Evolutionary conservation across 108 stramenopile genomes (phyloP).

Genomic region (Stephanodiscus minutulus): DNA sequence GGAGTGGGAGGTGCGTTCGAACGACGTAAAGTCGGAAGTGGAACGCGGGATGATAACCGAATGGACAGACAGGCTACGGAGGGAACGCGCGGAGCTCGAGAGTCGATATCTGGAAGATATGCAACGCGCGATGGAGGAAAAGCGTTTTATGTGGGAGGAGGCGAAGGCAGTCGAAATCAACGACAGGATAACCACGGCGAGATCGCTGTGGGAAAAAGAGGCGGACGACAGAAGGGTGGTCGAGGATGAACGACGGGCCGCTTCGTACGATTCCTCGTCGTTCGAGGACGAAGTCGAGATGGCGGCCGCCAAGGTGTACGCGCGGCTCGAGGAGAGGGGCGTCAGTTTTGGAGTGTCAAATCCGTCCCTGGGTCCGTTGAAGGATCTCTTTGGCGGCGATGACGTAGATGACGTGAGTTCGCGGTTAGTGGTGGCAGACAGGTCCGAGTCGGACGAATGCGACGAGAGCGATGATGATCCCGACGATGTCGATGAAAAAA

Average conservation of each 20-base stretch:
- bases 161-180: slow-evolving; percentile 32
- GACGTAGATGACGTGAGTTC: slow-evolving; percentile 2
- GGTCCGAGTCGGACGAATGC: slow-evolving; percentile 9
- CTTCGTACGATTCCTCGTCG: neutral
- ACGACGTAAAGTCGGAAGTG: slow-evolving; percentile 8
- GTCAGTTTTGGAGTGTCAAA: slow-evolving; percentile 28
- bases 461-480: slow-evolving; percentile 11
- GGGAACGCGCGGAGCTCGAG: slow-evolving; percentile 26
- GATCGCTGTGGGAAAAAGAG: slow-evolving; percentile 25
- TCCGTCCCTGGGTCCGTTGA: slow-evolving; percentile 15
- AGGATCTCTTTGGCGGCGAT: slow-evolving; percentile 10
- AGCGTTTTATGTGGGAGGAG: slow-evolving; percentile 36
- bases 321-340: slow-evolving; percentile 30
- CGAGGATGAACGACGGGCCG: neutral
- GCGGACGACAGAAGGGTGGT: neutral
- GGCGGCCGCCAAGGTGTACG: slow-evolving; percentile 41
- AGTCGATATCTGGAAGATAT: slow-evolving; percentile 15
- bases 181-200: slow-evolving; percentile 29
- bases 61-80: slow-evolving; percentile 25
- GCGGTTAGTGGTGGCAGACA: slow-evolving; percentile 4
- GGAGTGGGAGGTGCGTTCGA: slow-evolving; percentile 13
- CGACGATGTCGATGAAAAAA: slow-evolving; percentile 1
- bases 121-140: slow-evolving; percentile 30
- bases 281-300: slow-evolving; percentile 36
- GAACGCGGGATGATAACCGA: slow-evolving; percentile 21